Conservation (phyloP, 2,329 filamentous ascomycete species). For the Colletotrichum horii region DNA sequence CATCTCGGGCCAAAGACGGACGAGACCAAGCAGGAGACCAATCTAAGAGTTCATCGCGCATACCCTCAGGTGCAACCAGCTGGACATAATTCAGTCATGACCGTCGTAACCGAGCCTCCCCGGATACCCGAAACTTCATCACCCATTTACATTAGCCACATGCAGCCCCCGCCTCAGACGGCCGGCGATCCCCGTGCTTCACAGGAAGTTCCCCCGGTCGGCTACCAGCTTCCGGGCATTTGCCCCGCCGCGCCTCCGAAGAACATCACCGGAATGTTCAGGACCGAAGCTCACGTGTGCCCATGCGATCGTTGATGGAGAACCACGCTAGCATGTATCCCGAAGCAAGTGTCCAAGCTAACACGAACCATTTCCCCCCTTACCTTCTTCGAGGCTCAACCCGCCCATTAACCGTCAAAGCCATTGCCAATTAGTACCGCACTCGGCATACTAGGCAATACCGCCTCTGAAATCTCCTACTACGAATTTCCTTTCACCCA, state of each 20-base stretch:
- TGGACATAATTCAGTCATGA: background rate
- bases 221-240: background rate
- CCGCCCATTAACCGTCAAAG: background rate
- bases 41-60: accelerated
- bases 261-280: background rate
- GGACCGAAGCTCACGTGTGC: background rate
- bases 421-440: background rate
- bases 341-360: background rate
- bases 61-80: accelerated
- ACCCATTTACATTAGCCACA: background rate
- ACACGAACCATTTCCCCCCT: background rate
- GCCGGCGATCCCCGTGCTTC: background rate
- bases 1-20: accelerated
- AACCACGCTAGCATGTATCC: background rate
- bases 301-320: background rate
- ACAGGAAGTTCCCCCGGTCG: background rate
- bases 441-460: background rate
- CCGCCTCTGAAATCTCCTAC: background rate
- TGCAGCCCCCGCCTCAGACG: background rate
- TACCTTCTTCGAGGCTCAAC: background rate
- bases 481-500: background rate
- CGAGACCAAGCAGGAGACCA: background rate
- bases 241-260: background rate
- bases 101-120: background rate
- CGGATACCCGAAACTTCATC: background rate